Evolutionary conservation across 768 basidiomycete species (phyloP), one percentile per base, ranked within the genome.

Genomic region (Termitomyces eurrhizus): DNA sequence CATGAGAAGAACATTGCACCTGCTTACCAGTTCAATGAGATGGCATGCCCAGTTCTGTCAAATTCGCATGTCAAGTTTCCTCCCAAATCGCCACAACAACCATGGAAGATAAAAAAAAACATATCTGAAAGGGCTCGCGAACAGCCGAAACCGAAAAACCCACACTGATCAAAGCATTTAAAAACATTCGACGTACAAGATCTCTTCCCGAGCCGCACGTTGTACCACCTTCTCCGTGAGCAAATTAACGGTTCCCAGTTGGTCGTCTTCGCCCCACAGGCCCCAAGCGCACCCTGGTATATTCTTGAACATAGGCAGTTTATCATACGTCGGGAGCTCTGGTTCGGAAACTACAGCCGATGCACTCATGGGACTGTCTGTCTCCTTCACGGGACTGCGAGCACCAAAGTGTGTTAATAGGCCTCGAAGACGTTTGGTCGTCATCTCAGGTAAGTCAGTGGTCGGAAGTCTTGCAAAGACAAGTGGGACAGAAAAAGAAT

Each of bases 231-330:
- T 80, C 24, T 82, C 80, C 2, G 88, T 88, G 41, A 89, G 69
- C 52, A 89, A 62, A 66, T 89, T 89, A 42, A 89, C 74, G 6
- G 86, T 89, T 2, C 88, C 88, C 21, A 89, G 75, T 65, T 89
- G 76, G 62, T 89, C 88, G 21, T 83, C 80, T 41, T 77, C 71
- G 29, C 87, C 87, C 86, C 86, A 89, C 11, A 88, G 76, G 4
- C 75, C 77, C 88, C 88, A 89, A 2, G 87, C 88, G 58, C 87
- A 89, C 11, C 87, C 88, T 55, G 69, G 78, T 72, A 66, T 80
- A 67, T 74, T 82, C 75, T 76, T 85, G 78, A 70, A 86, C 12
- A 77, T 65, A 13, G 73, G 74, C 35, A 78, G 67, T 42, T 79
- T 75, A 59, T 78, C 76, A 57, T 69, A 77, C 26, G 70, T 67